These are phyloP conservation scores for Trichoderma asperelloides DNA, from an alignment of 495 filamentous ascomycete species.

Conservation along the genomic window DNA sequence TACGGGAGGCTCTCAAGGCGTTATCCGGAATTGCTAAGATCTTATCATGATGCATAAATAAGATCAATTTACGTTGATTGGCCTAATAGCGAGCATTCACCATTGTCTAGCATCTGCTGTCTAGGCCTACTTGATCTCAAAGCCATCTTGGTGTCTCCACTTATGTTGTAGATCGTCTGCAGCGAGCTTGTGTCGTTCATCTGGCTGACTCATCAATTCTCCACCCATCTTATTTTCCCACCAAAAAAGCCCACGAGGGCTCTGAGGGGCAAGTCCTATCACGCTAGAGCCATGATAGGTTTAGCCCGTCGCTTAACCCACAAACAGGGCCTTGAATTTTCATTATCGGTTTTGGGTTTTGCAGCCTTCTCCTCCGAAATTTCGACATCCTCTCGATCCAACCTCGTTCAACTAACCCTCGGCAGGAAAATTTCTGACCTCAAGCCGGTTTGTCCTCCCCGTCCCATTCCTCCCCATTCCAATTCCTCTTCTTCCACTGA, in stretches of 20 bases:
- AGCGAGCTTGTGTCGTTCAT: background rate
- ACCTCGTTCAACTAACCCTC: slow-evolving; percentile 10
- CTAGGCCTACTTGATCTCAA: too few species aligned
- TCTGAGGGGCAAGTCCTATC: background rate
- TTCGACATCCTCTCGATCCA: slow-evolving; percentile 1
- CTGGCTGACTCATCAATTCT: slow-evolving; percentile 8
- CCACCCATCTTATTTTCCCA: background rate
- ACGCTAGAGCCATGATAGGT: slow-evolving; percentile 3
- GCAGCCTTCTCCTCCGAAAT: slow-evolving; percentile 6
- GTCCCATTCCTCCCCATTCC: background rate
- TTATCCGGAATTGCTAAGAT: background rate
- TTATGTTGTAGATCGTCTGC: background rate
- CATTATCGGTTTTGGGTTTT: background rate
- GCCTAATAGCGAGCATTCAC: background rate
- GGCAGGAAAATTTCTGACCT: slow-evolving; percentile 17
- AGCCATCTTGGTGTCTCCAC: background rate
- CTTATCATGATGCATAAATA: background rate
- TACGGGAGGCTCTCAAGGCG: background rate
- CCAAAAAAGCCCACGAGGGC: background rate
- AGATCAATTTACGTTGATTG: background rate
- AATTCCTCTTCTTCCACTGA: background rate
- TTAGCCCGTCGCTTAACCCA: slow-evolving; percentile 11
- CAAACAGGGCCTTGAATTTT: slow-evolving; percentile 10
- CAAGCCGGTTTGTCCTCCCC: slow-evolving; percentile 24
- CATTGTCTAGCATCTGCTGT: background rate